phyloP scores from a whole-genome alignment of 2,329 filamentous ascomycete genomes.

The Scedosporium minutisporum region DNA sequence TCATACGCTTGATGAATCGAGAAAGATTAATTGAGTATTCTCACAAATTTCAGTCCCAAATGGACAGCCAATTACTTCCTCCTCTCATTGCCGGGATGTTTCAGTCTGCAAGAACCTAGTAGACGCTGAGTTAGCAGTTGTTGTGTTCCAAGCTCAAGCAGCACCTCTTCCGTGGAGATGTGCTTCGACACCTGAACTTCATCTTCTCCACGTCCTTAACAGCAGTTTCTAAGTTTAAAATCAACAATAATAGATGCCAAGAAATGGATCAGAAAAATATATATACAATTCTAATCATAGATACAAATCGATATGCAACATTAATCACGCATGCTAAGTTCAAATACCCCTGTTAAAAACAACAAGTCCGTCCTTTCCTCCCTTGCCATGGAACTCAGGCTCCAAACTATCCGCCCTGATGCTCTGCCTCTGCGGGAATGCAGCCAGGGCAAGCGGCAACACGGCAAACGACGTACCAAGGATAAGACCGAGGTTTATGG shows the following conservation, averaged over 20 bases:
- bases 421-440: conserved; percentile 84
- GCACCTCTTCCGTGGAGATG: no score
- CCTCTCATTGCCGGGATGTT: no score
- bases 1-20: no score
- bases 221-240: neutral
- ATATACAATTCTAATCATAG: neutral
- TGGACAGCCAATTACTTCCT: no score
- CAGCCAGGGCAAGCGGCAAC: conserved; percentile 77
- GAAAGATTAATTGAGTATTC: no score
- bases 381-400: conserved; percentile 73
- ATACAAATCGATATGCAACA: neutral
- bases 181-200: no score
- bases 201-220: neutral
- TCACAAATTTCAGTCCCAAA: no score
- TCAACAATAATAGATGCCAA: no score
- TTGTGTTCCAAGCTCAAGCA: no score
- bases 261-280: neutral
- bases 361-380: conserved; percentile 73
- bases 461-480: conserved; percentile 80
- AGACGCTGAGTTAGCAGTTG: no score
- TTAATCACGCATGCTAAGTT: conserved; percentile 9
- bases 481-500: conserved; percentile 81
- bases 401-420: conserved; percentile 70
- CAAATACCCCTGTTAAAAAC: conserved; percentile 94
- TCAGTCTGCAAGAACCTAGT: no score